A percentile compares a stretch with the other conserved stretches of the same genome.
Evolutionary conservation across 163 green algal genomes (phyloP).

Genomic region (Scenedesmus sp.): DNA sequence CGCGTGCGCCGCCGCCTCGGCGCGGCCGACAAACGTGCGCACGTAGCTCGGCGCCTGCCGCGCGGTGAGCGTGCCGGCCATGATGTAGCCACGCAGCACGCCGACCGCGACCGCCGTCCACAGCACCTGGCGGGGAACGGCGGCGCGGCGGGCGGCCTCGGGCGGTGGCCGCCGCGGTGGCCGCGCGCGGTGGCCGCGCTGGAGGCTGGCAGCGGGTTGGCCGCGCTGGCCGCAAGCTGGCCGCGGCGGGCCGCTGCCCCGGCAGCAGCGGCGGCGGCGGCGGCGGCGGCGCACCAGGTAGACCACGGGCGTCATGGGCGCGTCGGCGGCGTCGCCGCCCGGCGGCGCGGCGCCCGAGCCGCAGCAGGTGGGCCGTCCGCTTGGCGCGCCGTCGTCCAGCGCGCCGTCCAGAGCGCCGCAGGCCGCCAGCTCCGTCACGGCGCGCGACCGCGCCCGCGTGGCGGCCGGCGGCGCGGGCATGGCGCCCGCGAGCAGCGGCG

Average conservation of each 20-base stretch:
- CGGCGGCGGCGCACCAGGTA: conserved; percentile 9
- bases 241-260: not conserved
- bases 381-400: too few relatives aligned
- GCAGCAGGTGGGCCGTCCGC: too few relatives aligned
- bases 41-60: not conserved
- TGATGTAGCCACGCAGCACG: not conserved
- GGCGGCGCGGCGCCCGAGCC: too few relatives aligned
- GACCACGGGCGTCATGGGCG: conserved; percentile 11
- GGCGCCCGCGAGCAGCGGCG: too few relatives aligned
- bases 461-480: too few relatives aligned
- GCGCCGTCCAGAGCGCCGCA: too few relatives aligned
- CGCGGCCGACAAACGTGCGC: not conserved
- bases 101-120: conserved; percentile 7
- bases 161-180: not conserved
- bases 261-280: not conserved
- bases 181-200: too few relatives aligned
- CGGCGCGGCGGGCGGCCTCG: not conserved
- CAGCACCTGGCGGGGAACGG: not conserved
- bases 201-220: too few relatives aligned
- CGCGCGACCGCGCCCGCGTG: too few relatives aligned
- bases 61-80: not conserved
- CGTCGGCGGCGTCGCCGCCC: not conserved
- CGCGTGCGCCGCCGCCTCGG: not conserved
- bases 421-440: too few relatives aligned
- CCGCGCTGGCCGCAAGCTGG: not conserved